phyloP scores from a whole-genome alignment of 257 asterid species.

The Gentiana dahurica region DNA sequence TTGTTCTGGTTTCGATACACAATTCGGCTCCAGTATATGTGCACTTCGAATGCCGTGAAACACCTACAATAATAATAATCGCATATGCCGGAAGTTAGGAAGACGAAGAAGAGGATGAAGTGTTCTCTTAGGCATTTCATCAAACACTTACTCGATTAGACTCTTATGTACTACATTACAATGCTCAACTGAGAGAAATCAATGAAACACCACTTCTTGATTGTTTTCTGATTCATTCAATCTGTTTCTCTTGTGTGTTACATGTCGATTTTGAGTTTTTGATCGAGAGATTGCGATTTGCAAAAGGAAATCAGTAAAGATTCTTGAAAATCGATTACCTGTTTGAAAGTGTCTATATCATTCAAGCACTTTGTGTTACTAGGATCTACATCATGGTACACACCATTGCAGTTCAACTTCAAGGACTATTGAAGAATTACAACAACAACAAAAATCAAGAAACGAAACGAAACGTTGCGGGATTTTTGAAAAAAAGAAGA shows the following conservation, averaged over 20 bases:
- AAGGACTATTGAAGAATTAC: constrained; percentile 17
- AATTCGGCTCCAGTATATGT: constrained; percentile 4
- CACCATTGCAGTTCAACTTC: constrained; percentile 25
- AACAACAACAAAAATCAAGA: background rate
- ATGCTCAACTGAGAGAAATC: no score
- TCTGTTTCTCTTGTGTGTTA: no score
- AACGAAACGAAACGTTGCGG: background rate
- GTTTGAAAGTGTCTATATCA: constrained; percentile 9
- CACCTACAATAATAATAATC: background rate
- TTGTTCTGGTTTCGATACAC: constrained; percentile 2
- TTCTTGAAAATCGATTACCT: constrained; percentile 12
- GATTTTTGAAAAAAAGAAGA: background rate
- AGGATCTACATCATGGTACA: constrained; percentile 15
- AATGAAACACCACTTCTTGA: no score
- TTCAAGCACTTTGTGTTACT: constrained; percentile 19
- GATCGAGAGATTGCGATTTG: no score
- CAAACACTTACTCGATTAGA: no score
- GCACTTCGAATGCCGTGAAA: background rate
- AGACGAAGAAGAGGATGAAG: no score
- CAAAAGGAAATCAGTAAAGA: no score
- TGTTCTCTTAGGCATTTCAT: no score
- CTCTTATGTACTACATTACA: no score
- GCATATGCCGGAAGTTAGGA: no score
- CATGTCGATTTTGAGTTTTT: no score
- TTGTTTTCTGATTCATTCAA: no score